Evolutionary conservation across 2,329 filamentous ascomycete species (phyloP).

Genomic region (Fusarium fracticaudum): DNA sequence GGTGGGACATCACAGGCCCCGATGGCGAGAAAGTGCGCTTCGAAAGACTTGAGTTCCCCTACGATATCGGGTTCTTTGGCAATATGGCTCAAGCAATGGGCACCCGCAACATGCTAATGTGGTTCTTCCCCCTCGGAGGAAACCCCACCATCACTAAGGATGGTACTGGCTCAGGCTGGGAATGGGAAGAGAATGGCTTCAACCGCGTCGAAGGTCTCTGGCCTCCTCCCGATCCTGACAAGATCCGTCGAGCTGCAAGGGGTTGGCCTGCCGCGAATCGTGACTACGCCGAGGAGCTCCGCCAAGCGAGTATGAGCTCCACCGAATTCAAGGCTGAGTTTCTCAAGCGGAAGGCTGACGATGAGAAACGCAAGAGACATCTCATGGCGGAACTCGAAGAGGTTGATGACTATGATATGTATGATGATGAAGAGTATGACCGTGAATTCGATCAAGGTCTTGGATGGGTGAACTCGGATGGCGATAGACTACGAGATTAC

Average conservation of each 20-base stretch:
- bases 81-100: slow-evolving; percentile 84
- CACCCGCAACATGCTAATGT: slow-evolving; percentile 69
- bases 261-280: slow-evolving; percentile 53
- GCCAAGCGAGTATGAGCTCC: slow-evolving; percentile 49
- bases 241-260: slow-evolving; percentile 56
- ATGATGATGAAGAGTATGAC: slow-evolving; percentile 68
- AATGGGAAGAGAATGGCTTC: slow-evolving; percentile 80
- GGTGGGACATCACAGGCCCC: slow-evolving; percentile 52
- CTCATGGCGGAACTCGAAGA: slow-evolving; percentile 63
- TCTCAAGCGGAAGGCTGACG: slow-evolving; percentile 58
- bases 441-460: slow-evolving; percentile 47
- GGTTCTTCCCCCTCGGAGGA: slow-evolving; percentile 74
- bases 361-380: slow-evolving; percentile 52
- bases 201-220: slow-evolving; percentile 70
- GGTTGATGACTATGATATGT: slow-evolving; percentile 64
- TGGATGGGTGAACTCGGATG: slow-evolving; percentile 79
- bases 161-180: slow-evolving; percentile 60
- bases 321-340: slow-evolving; percentile 62
- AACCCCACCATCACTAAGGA: slow-evolving; percentile 55
- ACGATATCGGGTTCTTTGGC: slow-evolving; percentile 78
- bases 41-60: slow-evolving; percentile 79
- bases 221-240: slow-evolving; percentile 72
- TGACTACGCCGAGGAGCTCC: slow-evolving; percentile 48
- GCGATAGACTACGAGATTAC: slow-evolving; percentile 78
- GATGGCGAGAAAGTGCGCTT: slow-evolving; percentile 59